A percentile compares a stretch with the other conserved stretches of the same genome.
Evolutionary conservation across 352 stramenopile species (phyloP).

Genomic region (Elongisporangium prolatum): DNA sequence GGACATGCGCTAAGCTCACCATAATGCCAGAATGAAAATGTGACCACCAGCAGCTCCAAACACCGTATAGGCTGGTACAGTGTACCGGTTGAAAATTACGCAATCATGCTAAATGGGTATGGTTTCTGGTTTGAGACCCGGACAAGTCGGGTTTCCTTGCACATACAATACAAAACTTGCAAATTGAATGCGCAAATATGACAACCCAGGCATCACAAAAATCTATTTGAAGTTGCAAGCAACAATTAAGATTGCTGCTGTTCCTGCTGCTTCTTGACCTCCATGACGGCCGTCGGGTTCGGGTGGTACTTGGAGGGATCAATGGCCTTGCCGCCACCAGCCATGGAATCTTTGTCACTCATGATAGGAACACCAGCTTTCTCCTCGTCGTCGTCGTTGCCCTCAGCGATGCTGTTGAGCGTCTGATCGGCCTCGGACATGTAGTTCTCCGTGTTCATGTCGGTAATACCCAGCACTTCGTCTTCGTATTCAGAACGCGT

Average conservation of each 20-base stretch:
- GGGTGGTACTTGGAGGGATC: constrained; percentile 56
- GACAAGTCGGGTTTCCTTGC: not conserved
- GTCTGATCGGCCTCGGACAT: constrained; percentile 15
- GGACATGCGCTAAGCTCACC: not conserved
- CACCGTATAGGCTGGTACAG: not conserved
- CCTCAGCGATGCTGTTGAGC: constrained; percentile 28
- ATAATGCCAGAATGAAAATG: not conserved
- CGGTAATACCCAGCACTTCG: constrained; percentile 89
- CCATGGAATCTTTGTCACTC: constrained; percentile 67
- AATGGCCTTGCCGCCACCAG: constrained; percentile 37
- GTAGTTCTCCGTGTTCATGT: constrained; percentile 91
- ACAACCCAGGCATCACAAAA: not conserved
- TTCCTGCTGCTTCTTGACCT: constrained; percentile 38
- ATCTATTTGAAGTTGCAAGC: not conserved
- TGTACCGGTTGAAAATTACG: not conserved
- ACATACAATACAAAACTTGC: not conserved
- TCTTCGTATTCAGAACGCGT: constrained; percentile 87
- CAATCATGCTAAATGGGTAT: not conserved
- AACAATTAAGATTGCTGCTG: constrained; percentile 13
- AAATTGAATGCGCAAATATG: no score
- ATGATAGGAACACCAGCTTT: constrained; percentile 26
- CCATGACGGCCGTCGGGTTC: constrained; percentile 57
- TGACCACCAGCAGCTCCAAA: not conserved
- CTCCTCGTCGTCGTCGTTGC: constrained; percentile 16
- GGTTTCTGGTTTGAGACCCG: not conserved